A percentile compares a stretch with the other conserved stretches of the same genome.
Conservation (phyloP, 805 yeast species). For the Vanderwaltozyma yarrowii region DNA sequence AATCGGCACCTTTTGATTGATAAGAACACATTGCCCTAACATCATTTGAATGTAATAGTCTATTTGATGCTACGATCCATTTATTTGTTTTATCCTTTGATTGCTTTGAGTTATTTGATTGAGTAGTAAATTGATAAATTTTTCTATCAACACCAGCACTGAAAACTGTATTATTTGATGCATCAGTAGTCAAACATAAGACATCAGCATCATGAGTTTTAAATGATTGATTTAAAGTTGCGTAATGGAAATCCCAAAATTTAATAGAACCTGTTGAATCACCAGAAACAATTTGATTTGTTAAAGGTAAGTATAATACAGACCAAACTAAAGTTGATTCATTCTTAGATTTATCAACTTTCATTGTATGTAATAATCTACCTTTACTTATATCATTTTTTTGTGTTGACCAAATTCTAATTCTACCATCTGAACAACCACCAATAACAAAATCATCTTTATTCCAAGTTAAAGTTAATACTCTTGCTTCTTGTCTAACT, state of each 20-base stretch:
- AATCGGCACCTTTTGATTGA: constrained; percentile 57
- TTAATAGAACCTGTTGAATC: constrained; percentile 93
- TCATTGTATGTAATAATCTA: constrained; percentile 71
- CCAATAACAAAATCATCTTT: constrained; percentile 60
- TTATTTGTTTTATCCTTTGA: constrained; percentile 25
- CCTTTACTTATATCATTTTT: constrained; percentile 38
- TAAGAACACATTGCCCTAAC: constrained; percentile 64
- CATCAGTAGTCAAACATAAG: constrained; percentile 55
- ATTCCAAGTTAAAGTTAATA: constrained; percentile 71
- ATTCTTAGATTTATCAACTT: constrained; percentile 71
- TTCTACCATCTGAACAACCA: constrained; percentile 92
- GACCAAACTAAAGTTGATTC: constrained; percentile 93
- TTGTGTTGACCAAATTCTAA: constrained; percentile 65
- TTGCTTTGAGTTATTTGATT: constrained; percentile 19
- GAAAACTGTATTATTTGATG: constrained; percentile 53
- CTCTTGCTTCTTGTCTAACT: constrained; percentile 76
- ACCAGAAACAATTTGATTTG: constrained; percentile 79
- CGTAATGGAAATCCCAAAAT: constrained; percentile 79
- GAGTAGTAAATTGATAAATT: constrained; percentile 60
- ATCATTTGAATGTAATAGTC: constrained; percentile 79
- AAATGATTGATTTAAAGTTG: constrained; percentile 71
- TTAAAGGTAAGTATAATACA: constrained; percentile 49
- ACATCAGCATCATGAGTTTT: constrained; percentile 88
- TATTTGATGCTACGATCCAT: constrained; percentile 70
- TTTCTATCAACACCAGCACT: constrained; percentile 92